These are phyloP conservation scores for Castanea mollissima DNA, from an alignment of 306 rosid genomes.

Conservation along the genomic window DNA sequence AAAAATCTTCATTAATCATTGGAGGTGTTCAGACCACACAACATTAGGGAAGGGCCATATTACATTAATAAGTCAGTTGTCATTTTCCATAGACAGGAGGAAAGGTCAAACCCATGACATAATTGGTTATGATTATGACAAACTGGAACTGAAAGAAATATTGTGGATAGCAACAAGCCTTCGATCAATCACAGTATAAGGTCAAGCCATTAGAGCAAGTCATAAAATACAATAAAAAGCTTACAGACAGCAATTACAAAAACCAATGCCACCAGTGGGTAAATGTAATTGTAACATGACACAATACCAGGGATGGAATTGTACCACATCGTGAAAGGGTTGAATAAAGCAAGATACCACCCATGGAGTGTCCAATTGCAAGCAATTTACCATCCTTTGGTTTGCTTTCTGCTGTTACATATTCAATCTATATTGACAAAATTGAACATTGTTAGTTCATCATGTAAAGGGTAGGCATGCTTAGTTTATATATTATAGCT, in stretches of 20 bases:
- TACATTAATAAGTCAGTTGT: background rate
- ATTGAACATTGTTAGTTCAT: constrained; percentile 6
- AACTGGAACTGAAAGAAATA: background rate
- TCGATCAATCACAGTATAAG: background rate
- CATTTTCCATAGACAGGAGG: background rate
- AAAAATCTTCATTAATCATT: too few species aligned
- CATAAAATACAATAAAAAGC: background rate
- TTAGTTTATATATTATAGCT: constrained; percentile 14
- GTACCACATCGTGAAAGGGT: constrained; percentile 81
- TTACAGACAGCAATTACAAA: background rate
- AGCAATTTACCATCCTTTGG: constrained; percentile 93
- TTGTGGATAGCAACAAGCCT: background rate
- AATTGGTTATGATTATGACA: background rate
- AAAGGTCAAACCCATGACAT: background rate
- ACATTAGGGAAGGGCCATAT: too few species aligned
- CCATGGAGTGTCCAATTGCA: constrained; percentile 99
- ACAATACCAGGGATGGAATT: constrained; percentile 26
- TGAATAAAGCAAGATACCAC: constrained; percentile 92
- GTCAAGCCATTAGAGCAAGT: constrained; percentile 1
- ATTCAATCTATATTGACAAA: constrained; percentile 64
- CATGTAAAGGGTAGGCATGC: background rate
- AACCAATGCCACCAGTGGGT: background rate
- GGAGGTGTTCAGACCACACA: too few species aligned
- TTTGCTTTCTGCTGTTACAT: constrained; percentile 66
- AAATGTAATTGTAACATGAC: constrained; percentile 15